Conservation (phyloP, 768 basidiomycete species). For the Obba rivulosa region DNA sequence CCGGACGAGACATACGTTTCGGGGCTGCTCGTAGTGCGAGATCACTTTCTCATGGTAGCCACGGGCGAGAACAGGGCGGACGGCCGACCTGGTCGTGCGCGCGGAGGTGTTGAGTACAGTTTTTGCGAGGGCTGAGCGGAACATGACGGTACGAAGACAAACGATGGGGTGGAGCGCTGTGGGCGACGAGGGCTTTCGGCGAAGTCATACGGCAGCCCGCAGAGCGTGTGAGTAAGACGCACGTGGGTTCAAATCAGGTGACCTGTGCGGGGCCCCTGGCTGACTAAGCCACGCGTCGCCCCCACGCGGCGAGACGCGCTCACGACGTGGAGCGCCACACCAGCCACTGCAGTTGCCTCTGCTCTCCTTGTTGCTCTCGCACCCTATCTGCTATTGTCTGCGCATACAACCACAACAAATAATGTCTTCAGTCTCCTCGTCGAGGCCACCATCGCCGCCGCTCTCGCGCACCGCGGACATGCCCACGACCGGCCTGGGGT, state of each 20-base stretch:
- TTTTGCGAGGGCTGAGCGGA: conserved; percentile 56
- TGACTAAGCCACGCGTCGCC: conserved; percentile 13
- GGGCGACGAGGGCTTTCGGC: too few species aligned
- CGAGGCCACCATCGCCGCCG: conserved; percentile 35
- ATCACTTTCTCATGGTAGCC: conserved; percentile 95
- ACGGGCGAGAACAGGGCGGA: conserved; percentile 54
- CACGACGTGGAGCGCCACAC: not conserved
- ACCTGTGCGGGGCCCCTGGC: conserved; percentile 3
- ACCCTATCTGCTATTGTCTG: not conserved
- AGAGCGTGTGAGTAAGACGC: too few species aligned
- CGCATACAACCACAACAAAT: not conserved
- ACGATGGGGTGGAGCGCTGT: too few species aligned
- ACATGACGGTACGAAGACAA: conserved; percentile 43
- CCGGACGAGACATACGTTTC: conserved; percentile 70
- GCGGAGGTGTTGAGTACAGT: conserved; percentile 40
- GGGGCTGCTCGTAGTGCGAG: conserved; percentile 94
- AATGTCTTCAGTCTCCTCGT: conserved; percentile 16
- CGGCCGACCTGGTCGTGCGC: conserved; percentile 34
- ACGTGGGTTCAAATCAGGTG: not conserved
- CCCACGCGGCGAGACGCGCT: not conserved
- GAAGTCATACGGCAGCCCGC: too few species aligned
- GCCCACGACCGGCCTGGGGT: conserved; percentile 33
- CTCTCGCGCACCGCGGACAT: conserved; percentile 23
- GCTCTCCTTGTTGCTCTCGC: not conserved
- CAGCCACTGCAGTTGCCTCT: not conserved